phyloP scores from a whole-genome alignment of 2,329 filamentous ascomycete species.

The Exophiala oligosperma region DNA sequence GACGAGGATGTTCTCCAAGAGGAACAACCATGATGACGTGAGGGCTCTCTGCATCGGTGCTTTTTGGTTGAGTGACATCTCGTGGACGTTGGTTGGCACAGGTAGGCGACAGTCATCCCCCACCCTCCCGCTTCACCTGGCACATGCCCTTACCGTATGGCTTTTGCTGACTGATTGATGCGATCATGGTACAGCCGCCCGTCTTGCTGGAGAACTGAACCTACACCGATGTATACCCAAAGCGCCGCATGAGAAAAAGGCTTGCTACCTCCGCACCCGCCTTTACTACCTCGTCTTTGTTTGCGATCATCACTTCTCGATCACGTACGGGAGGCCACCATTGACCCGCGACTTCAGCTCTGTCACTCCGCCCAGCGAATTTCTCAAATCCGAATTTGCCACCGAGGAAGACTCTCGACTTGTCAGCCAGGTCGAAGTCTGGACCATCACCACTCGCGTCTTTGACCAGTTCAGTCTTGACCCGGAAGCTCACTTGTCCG shows the following conservation, averaged over 20 bases:
- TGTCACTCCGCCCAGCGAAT: constrained; percentile 57
- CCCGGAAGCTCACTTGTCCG: constrained; percentile 53
- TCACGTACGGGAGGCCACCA: constrained; percentile 59
- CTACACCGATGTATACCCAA: constrained; percentile 55
- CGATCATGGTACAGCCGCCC: constrained; percentile 46
- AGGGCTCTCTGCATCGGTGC: constrained; percentile 60
- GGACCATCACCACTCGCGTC: constrained; percentile 58
- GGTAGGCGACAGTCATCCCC: constrained; percentile 1
- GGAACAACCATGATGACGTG: constrained; percentile 59
- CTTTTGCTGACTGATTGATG: background rate
- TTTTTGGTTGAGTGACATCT: constrained; percentile 63
- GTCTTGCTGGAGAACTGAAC: constrained; percentile 58
- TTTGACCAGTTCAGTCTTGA: constrained; percentile 59
- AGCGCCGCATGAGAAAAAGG: constrained; percentile 18
- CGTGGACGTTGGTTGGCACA: constrained; percentile 59
- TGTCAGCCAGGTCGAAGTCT: constrained; percentile 57
- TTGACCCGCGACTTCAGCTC: constrained; percentile 59
- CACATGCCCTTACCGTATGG: no score
- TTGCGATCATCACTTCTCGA: constrained; percentile 66
- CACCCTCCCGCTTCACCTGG: no score
- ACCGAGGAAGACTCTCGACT: constrained; percentile 57
- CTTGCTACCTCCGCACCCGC: constrained; percentile 48
- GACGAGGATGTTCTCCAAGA: constrained; percentile 57
- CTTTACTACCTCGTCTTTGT: constrained; percentile 65
- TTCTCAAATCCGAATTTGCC: constrained; percentile 51